Base-by-base conservation (phyloP, 768 basidiomycete genomes). In the Auricularia heimuer region DNA sequence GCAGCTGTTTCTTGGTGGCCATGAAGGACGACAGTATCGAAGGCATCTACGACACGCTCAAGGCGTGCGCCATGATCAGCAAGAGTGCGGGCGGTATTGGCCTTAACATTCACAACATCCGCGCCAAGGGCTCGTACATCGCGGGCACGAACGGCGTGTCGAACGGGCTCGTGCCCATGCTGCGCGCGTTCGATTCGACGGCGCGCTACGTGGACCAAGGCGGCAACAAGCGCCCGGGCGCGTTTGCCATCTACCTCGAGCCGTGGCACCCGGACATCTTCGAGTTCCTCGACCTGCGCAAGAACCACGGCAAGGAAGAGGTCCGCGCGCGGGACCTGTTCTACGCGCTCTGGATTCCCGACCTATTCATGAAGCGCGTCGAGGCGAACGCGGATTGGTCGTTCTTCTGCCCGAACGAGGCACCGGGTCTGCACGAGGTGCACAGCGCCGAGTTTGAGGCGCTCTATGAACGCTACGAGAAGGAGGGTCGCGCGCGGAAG, bases 21-120 rank as follows among this genome's bases (percentile, higher is more conserved):
- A 98, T 98, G 97, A 94, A 94, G 76, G 94, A 98, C 21, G 97
- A 98, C 75, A 96, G 93, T 3, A 98, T 98, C 65, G 97, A 99
- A 70, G 97, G 97, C 21, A 98, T 99, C 77, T 99, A 98, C 75
- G 96, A 98, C 70, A 98, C 97, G 0, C 81, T 99, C 70, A 98
- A 98, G 82, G 92, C 85, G 67, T 98, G 97, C 73, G 97, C 97
- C 3, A 92, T 98, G 90, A 99, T 99, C 75, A 96, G 94, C 73
- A 98, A 99, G 81, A 97, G 94, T 4, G 97, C 97, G 33, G 97
- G 97, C 71, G 97, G 97, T 63, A 98, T 98, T 73, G 97, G 97
- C 62, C 78, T 99, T 67, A 92, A 82, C 76, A 97, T 99, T 68
- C 94, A 98, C 79, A 90, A 89, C 75, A 98, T 99, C 70, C 89